A percentile compares a stretch with the other conserved stretches of the same genome.
phyloP scores from a whole-genome alignment of 305 asterid species.

The Coffea humblotiana region DNA sequence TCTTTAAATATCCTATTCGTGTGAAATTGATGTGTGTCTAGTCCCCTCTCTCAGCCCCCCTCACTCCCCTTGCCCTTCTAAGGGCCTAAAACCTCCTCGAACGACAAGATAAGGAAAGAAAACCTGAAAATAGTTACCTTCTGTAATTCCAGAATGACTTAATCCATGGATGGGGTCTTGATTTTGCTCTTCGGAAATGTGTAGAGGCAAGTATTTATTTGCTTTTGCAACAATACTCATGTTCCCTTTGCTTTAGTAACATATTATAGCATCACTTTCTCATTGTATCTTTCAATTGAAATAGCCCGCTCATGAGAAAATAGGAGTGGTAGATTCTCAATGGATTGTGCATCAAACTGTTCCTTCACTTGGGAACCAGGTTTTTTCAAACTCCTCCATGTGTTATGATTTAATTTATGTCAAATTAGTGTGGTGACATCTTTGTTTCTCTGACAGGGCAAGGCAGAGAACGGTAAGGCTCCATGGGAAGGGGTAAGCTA shows the following conservation, averaged over 20 bases:
- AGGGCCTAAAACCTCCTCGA: not conserved
- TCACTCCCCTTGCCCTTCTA: not conserved
- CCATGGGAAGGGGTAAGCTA: constrained; percentile 95
- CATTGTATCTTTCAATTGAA: constrained; percentile 4
- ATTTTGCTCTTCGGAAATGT: constrained; percentile 91
- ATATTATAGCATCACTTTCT: not conserved
- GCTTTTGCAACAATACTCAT: not conserved
- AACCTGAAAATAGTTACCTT: constrained; percentile 16
- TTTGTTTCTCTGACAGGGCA: constrained; percentile 49
- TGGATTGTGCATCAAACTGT: constrained; percentile 96
- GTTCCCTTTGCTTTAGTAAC: not conserved
- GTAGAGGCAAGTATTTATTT: constrained; percentile 61
- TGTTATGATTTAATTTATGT: not conserved
- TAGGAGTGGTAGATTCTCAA: constrained; percentile 94
- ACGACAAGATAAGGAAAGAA: not conserved
- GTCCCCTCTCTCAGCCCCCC: not conserved
- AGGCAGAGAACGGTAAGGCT: constrained; percentile 75
- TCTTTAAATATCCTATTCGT: not conserved
- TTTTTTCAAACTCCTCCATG: constrained; percentile 11
- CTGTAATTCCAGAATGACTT: constrained; percentile 78
- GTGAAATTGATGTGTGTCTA: not conserved
- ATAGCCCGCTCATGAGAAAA: constrained; percentile 95
- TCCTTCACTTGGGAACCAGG: constrained; percentile 97
- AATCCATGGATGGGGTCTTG: constrained; percentile 99
- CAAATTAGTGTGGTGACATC: not conserved